Base-by-base conservation (phyloP, 495 filamentous ascomycete genomes). In the Pyrenula massariospora region DNA sequence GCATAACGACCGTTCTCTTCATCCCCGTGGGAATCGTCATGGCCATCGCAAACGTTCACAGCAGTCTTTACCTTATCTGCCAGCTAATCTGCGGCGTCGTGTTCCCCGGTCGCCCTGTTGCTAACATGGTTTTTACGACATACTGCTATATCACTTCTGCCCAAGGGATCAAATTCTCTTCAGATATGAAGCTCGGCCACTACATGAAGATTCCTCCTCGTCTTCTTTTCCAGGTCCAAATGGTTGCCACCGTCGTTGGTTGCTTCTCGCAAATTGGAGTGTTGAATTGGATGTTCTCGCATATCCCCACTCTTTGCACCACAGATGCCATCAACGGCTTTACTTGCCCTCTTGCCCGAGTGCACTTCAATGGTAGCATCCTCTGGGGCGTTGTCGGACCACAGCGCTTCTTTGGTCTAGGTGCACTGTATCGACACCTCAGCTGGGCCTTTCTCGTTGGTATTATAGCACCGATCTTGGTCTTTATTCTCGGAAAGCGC, bases 161-260 rank as follows among this genome's bases (percentile, higher is more conserved):
- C 3, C 87, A 95, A 69, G 89, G 89, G 31, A 78, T 95, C 55
- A 91, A 90, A 64, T 94, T 94, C 68, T 83, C 88, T 2, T 81
- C 87, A 20, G 89, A 95, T 65, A 76, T 93, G 55, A 95, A 95
- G 65, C 80, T 94, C 0, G 90, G 90, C 24, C 86, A 92, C 64
- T 94, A 95, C 66, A 92, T 94, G 88, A 94, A 95, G 68, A 90
- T 95, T 54, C 89, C 90, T 19, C 88, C 89, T 0, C 82, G 86
- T 12, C 79, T 85, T 55, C 73, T 95, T 10, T 95, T 94, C 69
- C 70, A 73, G 3, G 86, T 91, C 2, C 90, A 95, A 60, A 84
- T 93, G 74, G 75, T 84, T 31, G 88, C 89, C 23, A 92, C 88
- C 0, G 71, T 89, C 56, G 73, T 94, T 19, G 87, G 85, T 1